Evolutionary conservation across 2,329 filamentous ascomycete species (phyloP).

Genomic region (Ceratocystis destructans): DNA sequence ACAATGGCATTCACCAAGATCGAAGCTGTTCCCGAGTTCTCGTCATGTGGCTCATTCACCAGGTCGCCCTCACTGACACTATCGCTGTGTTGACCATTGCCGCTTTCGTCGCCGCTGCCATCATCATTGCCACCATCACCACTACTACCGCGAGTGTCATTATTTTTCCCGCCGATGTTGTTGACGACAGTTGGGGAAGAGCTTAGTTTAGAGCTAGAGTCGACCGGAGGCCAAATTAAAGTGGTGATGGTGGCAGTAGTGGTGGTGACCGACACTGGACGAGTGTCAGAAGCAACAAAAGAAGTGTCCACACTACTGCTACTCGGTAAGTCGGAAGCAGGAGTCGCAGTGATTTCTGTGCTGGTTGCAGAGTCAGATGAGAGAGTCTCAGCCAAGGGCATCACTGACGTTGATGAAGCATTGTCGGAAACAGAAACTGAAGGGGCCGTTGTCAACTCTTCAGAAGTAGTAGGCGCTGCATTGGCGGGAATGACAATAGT

Average conservation of each 20-base stretch:
- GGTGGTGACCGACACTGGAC: background rate
- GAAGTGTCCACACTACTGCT: background rate
- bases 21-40: constrained; percentile 1
- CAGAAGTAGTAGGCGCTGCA: background rate
- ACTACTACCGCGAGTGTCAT: background rate
- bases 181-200: background rate
- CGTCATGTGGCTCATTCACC: background rate
- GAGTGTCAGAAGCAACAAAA: background rate
- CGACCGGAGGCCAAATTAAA: background rate
- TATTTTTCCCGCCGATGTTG: background rate
- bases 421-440: background rate
- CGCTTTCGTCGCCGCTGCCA: background rate
- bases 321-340: background rate
- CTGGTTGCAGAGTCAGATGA: background rate
- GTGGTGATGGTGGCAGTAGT: background rate
- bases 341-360: background rate
- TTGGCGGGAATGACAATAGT: constrained; percentile 14
- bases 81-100: background rate
- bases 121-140: background rate
- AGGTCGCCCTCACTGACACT: background rate
- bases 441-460: background rate
- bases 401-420: background rate
- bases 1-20: constrained; percentile 16
- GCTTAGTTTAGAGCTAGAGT: background rate
- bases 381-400: background rate